Percentiles rank a stretch among this genome's conserved stretches.
Conservation (phyloP, 768 basidiomycete genomes). For the Mycena leptocephala region DNA sequence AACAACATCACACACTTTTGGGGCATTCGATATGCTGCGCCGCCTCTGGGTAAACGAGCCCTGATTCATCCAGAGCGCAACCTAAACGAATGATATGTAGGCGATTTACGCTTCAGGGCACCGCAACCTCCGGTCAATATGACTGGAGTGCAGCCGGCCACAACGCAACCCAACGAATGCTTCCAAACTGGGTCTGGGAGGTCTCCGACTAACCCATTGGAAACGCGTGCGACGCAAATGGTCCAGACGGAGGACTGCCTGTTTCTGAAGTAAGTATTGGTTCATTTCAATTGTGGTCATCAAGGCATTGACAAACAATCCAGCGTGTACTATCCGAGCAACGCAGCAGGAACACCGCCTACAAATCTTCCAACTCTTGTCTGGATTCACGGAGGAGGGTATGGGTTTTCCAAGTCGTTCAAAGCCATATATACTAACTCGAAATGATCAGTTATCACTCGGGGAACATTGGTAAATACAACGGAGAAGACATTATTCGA, state of each 20-base stretch:
- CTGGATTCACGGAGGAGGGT: constrained; percentile 61
- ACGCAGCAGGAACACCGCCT: constrained; percentile 32
- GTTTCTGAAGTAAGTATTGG: not conserved
- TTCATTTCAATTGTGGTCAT: no score
- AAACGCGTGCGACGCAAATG: not conserved
- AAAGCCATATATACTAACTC: constrained; percentile 39
- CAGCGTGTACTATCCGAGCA: constrained; percentile 57
- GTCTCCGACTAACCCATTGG: constrained; percentile 38
- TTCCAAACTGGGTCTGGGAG: constrained; percentile 41
- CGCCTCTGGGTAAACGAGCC: constrained; percentile 54
- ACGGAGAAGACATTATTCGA: constrained; percentile 55
- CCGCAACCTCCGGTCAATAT: constrained; percentile 48
- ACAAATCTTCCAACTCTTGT: constrained; percentile 56
- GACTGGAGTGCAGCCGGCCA: constrained; percentile 50
- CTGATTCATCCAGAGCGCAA: no score
- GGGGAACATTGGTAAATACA: constrained; percentile 45
- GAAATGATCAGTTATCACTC: constrained; percentile 44
- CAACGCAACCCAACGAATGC: constrained; percentile 49
- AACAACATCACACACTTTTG: constrained; percentile 43
- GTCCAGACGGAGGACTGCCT: constrained; percentile 21
- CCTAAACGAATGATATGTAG: constrained; percentile 41
- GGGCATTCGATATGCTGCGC: constrained; percentile 52
- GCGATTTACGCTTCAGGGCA: constrained; percentile 51
- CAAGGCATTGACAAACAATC: no score
- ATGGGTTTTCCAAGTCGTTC: not conserved